These are phyloP conservation scores for Boletus rubropictus DNA, from an alignment of 768 basidiomycete species.

Conservation along the genomic window DNA sequence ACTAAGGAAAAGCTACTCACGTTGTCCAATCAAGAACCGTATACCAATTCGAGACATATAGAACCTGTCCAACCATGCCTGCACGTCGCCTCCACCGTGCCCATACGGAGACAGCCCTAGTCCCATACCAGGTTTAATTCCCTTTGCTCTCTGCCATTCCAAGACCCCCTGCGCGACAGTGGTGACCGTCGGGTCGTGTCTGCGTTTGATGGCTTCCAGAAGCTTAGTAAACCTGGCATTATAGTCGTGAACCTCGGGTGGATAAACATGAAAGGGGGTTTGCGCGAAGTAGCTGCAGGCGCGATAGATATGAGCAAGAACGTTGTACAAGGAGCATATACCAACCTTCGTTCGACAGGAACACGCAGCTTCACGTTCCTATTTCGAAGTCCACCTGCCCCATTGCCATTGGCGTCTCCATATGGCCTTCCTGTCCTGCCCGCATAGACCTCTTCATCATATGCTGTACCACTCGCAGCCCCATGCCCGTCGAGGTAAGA, in stretches of 20 bases:
- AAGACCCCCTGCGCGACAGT: slow-evolving; percentile 94
- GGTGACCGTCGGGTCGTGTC: slow-evolving; percentile 97
- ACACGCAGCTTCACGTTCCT: slow-evolving; percentile 66
- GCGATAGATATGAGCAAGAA: neutral
- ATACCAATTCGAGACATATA: slow-evolving; percentile 96
- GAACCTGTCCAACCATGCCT: slow-evolving; percentile 94
- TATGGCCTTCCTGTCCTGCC: slow-evolving; percentile 2
- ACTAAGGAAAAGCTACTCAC: slow-evolving; percentile 39
- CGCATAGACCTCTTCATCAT: neutral
- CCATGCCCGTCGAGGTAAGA: slow-evolving; percentile 31
- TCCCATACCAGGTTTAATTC: slow-evolving; percentile 26
- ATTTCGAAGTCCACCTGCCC: slow-evolving; percentile 35
- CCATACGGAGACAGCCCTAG: slow-evolving; percentile 33
- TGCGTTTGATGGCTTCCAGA: slow-evolving; percentile 82
- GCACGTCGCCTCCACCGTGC: slow-evolving; percentile 80
- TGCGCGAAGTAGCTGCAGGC: slow-evolving; percentile 76
- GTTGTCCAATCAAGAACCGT: slow-evolving; percentile 94
- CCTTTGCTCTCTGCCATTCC: slow-evolving; percentile 80
- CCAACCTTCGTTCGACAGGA: slow-evolving; percentile 77
- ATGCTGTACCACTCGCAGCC: slow-evolving; percentile 12
- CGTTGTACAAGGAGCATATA: slow-evolving; percentile 1
- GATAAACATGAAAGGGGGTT: slow-evolving; percentile 65
- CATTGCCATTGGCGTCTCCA: slow-evolving; percentile 28
- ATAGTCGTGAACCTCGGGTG: slow-evolving; percentile 90
- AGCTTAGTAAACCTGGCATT: slow-evolving; percentile 86